Evolutionary conservation across 805 yeast genomes (phyloP).

Genomic region (Priceomyces fermenticarens): DNA sequence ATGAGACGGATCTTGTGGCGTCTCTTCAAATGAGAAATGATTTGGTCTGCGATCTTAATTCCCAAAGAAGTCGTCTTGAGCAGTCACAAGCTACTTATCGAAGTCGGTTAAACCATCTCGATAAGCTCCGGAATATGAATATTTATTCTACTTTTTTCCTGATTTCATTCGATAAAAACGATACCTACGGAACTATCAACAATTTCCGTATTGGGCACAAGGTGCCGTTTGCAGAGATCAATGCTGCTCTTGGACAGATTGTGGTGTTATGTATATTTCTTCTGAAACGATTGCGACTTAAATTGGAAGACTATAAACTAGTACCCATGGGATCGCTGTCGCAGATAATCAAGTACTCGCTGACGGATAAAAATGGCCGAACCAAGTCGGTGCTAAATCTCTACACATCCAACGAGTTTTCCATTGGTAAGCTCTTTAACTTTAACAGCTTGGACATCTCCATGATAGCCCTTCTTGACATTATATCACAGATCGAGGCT

Average conservation of each 20-base stretch:
- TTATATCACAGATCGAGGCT: slow-evolving; percentile 51
- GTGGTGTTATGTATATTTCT: slow-evolving; percentile 67
- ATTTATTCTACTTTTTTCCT: slow-evolving; percentile 81
- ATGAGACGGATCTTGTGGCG: slow-evolving; percentile 44
- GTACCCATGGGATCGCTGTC: slow-evolving; percentile 86
- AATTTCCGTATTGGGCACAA: slow-evolving; percentile 75
- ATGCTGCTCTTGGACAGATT: slow-evolving; percentile 87
- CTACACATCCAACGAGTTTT: slow-evolving; percentile 67
- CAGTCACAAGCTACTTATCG: slow-evolving; percentile 63
- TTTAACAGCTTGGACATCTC: slow-evolving; percentile 78
- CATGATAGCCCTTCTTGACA: slow-evolving; percentile 71
- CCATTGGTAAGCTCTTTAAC: slow-evolving; percentile 66
- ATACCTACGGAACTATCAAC: slow-evolving; percentile 83
- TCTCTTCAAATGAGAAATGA: slow-evolving; percentile 51
- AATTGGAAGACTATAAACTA: slow-evolving; percentile 57
- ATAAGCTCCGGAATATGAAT: slow-evolving; percentile 69
- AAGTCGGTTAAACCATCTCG: slow-evolving; percentile 60
- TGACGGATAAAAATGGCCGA: slow-evolving; percentile 14
- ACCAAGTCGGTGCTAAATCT: slow-evolving; percentile 50
- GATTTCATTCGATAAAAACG: slow-evolving; percentile 67
- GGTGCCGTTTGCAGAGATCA: slow-evolving; percentile 88
- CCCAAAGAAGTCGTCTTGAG: slow-evolving; percentile 54
- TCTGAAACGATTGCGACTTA: slow-evolving; percentile 51
- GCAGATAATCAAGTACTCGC: slow-evolving; percentile 56
- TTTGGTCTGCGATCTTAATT: slow-evolving; percentile 50